Evolutionary conservation across 1,284 basidiomycete genomes (phyloP).

Genomic region (Tilletia caries): DNA sequence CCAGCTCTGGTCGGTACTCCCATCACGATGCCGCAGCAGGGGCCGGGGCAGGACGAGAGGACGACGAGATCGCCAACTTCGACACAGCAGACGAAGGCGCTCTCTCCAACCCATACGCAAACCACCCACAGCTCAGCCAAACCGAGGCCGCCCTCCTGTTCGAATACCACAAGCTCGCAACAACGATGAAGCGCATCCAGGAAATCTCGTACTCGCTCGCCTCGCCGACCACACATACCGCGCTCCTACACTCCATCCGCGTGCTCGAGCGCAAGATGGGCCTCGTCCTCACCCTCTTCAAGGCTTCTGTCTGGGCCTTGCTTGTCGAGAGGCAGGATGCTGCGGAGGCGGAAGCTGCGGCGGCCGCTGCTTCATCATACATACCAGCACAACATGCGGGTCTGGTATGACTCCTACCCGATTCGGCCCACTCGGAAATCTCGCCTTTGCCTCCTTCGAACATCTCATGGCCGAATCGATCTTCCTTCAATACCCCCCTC

Average conservation of each 20-base stretch:
- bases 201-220: slow-evolving; percentile 54
- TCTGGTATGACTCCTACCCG: too few species aligned
- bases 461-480: too few species aligned
- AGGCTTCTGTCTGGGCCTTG: slow-evolving; percentile 90
- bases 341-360: slow-evolving; percentile 52
- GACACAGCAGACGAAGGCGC: too few species aligned
- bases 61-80: too few species aligned
- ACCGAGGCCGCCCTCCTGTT: slow-evolving; percentile 44
- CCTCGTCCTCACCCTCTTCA: slow-evolving; percentile 70
- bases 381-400: neutral
- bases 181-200: slow-evolving; percentile 36
- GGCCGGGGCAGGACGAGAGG: too few species aligned
- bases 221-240: slow-evolving; percentile 67
- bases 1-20: too few species aligned
- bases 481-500: too few species aligned
- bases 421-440: too few species aligned
- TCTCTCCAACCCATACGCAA: slow-evolving; percentile 42
- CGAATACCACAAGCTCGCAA: slow-evolving; percentile 48
- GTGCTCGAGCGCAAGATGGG: slow-evolving; percentile 91
- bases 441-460: too few species aligned
- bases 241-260: slow-evolving; percentile 73
- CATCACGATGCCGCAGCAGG: too few species aligned
- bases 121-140: slow-evolving; percentile 35
- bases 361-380: slow-evolving; percentile 7
- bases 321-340: slow-evolving; percentile 75